Evolutionary conservation across 2,329 filamentous ascomycete genomes (phyloP).

Genomic region (Alternaria incomplexa): DNA sequence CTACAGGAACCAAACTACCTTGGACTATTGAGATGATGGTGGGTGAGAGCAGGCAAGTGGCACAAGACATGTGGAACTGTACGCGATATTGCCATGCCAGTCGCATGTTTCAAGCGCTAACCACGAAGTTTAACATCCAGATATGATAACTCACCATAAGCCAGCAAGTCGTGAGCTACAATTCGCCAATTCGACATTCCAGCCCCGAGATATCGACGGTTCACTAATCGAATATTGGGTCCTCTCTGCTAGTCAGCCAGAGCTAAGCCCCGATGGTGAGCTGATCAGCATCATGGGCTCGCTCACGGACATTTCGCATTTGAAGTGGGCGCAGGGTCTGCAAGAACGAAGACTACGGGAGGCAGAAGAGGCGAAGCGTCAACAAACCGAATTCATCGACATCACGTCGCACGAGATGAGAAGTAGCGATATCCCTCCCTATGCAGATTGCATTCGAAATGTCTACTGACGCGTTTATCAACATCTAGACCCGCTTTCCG

Average conservation of each 20-base stretch:
- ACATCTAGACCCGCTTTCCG: slow-evolving; percentile 31
- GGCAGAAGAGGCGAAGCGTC: slow-evolving; percentile 41
- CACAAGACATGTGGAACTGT: slow-evolving; percentile 49
- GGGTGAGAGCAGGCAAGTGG: slow-evolving; percentile 39
- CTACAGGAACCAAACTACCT: slow-evolving; percentile 49
- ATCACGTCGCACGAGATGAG: slow-evolving; percentile 47
- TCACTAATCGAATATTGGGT: slow-evolving; percentile 55
- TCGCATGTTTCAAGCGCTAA: background rate
- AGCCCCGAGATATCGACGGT: slow-evolving; percentile 44
- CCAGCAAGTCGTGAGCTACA: slow-evolving; percentile 53
- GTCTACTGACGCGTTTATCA: background rate
- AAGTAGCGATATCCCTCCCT: slow-evolving; percentile 41
- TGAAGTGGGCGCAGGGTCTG: slow-evolving; percentile 46
- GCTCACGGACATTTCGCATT: slow-evolving; percentile 41
- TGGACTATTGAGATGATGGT: slow-evolving; percentile 53
- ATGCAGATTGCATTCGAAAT: background rate
- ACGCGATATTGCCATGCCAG: background rate
- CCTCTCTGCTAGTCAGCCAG: slow-evolving; percentile 40
- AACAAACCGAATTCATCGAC: slow-evolving; percentile 47
- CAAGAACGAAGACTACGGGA: slow-evolving; percentile 36
- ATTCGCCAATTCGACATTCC: slow-evolving; percentile 45
- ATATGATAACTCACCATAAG: slow-evolving; percentile 42
- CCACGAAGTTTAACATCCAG: background rate
- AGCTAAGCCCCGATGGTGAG: slow-evolving; percentile 32
- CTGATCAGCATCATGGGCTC: slow-evolving; percentile 40